Evolutionary conservation across 2,329 filamentous ascomycete genomes (phyloP).

Genomic region (Penicillium sp.): DNA sequence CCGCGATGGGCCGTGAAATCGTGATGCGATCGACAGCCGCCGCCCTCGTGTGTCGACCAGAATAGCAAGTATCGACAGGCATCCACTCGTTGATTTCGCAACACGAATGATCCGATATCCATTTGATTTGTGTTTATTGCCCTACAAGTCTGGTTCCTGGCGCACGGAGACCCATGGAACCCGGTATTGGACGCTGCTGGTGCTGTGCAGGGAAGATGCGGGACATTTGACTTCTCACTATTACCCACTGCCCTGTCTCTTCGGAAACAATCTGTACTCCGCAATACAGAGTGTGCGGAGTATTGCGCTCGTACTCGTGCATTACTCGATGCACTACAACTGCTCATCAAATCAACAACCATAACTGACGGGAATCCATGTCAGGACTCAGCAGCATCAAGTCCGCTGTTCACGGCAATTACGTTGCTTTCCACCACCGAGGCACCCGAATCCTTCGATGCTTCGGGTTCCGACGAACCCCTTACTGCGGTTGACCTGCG

Average conservation of each 20-base stretch:
- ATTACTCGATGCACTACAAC: no score
- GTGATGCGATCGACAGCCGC: not conserved
- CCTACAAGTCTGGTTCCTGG: conserved; percentile 10
- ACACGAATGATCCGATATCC: not conserved
- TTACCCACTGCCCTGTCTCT: not conserved
- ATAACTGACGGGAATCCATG: no score
- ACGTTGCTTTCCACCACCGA: not conserved
- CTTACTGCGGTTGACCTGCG: conserved; percentile 5
- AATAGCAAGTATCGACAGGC: conserved; percentile 22
- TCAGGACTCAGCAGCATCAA: no score
- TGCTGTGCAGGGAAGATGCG: not conserved
- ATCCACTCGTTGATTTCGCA: conserved; percentile 5
- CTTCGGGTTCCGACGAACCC: not conserved
- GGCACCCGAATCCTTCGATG: not conserved
- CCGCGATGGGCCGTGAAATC: conserved; percentile 1
- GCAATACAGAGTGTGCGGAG: not conserved
- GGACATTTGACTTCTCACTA: not conserved
- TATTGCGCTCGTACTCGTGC: not conserved
- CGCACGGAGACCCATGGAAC: conserved; percentile 11
- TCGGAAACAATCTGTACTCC: not conserved
- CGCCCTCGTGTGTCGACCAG: conserved; percentile 1
- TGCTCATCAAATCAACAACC: no score
- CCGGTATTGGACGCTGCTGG: not conserved
- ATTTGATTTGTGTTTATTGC: not conserved
- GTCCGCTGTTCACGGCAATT: not conserved